Conservation (phyloP, 2,329 filamentous ascomycete species). For the Neurospora crassa region DNA sequence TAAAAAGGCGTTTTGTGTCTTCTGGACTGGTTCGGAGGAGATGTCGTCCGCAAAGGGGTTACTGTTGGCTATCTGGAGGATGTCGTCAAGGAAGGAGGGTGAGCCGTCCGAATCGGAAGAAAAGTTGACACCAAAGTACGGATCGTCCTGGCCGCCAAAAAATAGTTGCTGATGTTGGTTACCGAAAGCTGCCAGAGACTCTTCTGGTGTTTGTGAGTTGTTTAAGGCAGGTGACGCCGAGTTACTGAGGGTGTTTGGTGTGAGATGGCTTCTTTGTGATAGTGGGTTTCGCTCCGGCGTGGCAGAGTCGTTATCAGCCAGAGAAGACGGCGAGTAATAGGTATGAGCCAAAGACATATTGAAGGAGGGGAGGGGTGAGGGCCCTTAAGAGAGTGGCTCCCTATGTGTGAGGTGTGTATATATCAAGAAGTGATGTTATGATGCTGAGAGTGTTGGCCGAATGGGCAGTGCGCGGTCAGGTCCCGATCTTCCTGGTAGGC, state of each 20-base stretch:
- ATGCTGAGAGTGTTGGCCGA: neutral
- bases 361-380: slow-evolving; percentile 6
- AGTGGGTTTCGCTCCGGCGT: slow-evolving; percentile 21
- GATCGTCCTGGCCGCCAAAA: slow-evolving; percentile 37
- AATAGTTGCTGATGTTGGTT: slow-evolving; percentile 33
- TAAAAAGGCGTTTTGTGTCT: slow-evolving; percentile 16
- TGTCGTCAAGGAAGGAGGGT: slow-evolving; percentile 35
- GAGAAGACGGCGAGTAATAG: slow-evolving; percentile 16
- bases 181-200: slow-evolving; percentile 36
- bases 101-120: slow-evolving; percentile 29
- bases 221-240: slow-evolving; percentile 30
- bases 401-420: slow-evolving; percentile 7
- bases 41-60: slow-evolving; percentile 11
- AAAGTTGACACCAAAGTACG: slow-evolving; percentile 43
- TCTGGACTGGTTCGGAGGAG: slow-evolving; percentile 4
- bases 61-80: slow-evolving; percentile 11
- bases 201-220: slow-evolving; percentile 37
- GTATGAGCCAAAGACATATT: slow-evolving; percentile 24
- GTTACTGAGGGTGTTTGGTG: slow-evolving; percentile 28
- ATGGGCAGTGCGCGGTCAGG: neutral
- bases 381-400: neutral
- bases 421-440: slow-evolving; percentile 6
- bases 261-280: slow-evolving; percentile 34
- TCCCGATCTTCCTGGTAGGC: slow-evolving; percentile 3
- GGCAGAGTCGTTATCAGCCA: slow-evolving; percentile 15